Evolutionary conservation across 2,329 filamentous ascomycete species (phyloP).

Genomic region (Fusarium luffae): DNA sequence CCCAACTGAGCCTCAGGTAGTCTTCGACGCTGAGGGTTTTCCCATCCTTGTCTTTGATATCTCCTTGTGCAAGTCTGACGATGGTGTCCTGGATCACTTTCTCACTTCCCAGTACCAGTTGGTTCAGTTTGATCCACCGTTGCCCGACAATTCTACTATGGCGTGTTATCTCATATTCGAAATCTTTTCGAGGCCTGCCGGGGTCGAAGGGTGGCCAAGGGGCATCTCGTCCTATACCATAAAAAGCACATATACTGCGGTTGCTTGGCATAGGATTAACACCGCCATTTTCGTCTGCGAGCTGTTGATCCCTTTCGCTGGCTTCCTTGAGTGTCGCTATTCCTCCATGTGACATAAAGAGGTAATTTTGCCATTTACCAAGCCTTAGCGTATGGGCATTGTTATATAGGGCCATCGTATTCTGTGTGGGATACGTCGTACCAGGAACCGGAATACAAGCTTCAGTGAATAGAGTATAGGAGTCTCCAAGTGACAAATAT

Average conservation of each 20-base stretch:
- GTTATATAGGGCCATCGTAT: background rate
- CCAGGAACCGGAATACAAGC: background rate
- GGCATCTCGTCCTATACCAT: constrained; percentile 10
- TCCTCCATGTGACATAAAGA: background rate
- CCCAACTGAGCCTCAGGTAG: constrained; percentile 20
- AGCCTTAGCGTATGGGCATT: background rate
- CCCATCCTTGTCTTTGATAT: background rate
- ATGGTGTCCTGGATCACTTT: constrained; percentile 22
- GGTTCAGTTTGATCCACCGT: constrained; percentile 7
- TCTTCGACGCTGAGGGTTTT: constrained; percentile 4
- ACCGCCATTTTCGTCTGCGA: background rate
- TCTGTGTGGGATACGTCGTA: background rate
- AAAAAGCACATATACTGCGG: background rate
- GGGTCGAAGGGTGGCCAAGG: constrained; percentile 35
- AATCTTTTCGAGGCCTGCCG: background rate
- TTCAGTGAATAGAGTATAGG: background rate
- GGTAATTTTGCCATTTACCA: background rate
- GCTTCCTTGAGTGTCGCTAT: background rate
- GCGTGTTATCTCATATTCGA: background rate
- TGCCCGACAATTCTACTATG: background rate
- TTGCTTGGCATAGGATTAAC: background rate
- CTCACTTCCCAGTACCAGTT: constrained; percentile 22
- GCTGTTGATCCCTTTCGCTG: background rate
- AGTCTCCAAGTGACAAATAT: background rate
- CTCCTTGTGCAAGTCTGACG: constrained; percentile 6